Conservation (phyloP, 1,284 basidiomycete species). For the Entoloma clypeatum region DNA sequence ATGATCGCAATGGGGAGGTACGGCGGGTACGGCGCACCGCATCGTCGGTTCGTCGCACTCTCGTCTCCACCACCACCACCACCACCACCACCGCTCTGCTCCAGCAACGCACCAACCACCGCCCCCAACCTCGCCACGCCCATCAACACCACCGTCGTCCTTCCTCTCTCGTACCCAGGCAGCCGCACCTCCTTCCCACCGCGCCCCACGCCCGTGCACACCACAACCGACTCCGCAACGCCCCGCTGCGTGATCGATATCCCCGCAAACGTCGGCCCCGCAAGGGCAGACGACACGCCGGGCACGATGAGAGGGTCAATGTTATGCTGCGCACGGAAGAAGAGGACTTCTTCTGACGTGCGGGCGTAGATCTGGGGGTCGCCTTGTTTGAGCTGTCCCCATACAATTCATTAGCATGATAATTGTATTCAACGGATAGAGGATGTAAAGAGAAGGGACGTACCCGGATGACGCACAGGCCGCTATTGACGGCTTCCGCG, state of each 20-base stretch:
- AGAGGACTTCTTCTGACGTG: constrained; percentile 91
- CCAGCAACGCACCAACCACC: constrained; percentile 63
- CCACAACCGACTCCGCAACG: constrained; percentile 82
- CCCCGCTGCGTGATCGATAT: constrained; percentile 96
- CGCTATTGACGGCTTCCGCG: constrained; percentile 73
- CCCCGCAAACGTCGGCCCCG: constrained; percentile 84
- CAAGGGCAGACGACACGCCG: constrained; percentile 85
- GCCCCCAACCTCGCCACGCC: constrained; percentile 83
- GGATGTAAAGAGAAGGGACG: constrained; percentile 28
- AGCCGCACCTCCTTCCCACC: constrained; percentile 81
- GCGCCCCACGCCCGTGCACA: constrained; percentile 93
- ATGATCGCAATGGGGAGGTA: constrained; percentile 88
- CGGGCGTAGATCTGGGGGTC: constrained; percentile 95
- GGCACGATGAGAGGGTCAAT: constrained; percentile 85
- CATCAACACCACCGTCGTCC: constrained; percentile 89
- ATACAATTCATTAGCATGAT: constrained; percentile 7
- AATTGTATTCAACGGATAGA: background rate
- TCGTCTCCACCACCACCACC: constrained; percentile 22
- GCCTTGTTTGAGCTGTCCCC: constrained; percentile 92
- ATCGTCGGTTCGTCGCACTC: constrained; percentile 32
- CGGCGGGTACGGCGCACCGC: constrained; percentile 68
- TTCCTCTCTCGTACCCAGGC: constrained; percentile 80
- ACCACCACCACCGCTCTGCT: constrained; percentile 2
- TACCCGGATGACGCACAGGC: constrained; percentile 85
- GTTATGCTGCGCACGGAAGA: constrained; percentile 83